Evolutionary conservation across 1,139 yeast species (phyloP).

Genomic region (Pichia sp.): DNA sequence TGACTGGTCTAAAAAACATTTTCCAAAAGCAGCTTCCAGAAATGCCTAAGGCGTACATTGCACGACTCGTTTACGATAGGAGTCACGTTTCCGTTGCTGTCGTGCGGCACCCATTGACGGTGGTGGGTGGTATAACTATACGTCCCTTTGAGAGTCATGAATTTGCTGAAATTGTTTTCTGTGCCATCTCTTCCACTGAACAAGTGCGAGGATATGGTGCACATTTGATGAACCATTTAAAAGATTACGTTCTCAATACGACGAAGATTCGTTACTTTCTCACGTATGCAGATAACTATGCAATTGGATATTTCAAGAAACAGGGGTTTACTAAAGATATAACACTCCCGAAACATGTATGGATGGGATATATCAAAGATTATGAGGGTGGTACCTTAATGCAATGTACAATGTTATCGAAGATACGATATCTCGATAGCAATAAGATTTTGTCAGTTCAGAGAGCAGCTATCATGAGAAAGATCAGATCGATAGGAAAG

Average conservation of each 20-base stretch:
- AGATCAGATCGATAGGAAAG: constrained; percentile 70
- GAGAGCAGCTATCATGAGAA: constrained; percentile 83
- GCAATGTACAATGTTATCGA: constrained; percentile 95
- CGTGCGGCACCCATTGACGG: constrained; percentile 85
- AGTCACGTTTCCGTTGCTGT: constrained; percentile 95
- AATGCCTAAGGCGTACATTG: constrained; percentile 97
- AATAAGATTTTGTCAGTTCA: constrained; percentile 79
- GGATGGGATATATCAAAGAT: constrained; percentile 99
- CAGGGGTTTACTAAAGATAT: constrained; percentile 98
- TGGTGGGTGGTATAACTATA: constrained; percentile 96
- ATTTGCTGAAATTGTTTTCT: constrained; percentile 97
- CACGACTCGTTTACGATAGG: constrained; percentile 88
- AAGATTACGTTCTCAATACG: constrained; percentile 89
- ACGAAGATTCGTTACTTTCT: constrained; percentile 80
- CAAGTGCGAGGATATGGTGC: constrained; percentile 99
- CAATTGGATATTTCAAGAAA: constrained; percentile 95
- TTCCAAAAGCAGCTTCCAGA: constrained; percentile 96
- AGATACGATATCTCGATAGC: constrained; percentile 80
- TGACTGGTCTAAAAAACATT: constrained; percentile 91
- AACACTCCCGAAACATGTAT: constrained; percentile 70
- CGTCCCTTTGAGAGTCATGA: constrained; percentile 85
- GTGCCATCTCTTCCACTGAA: constrained; percentile 96
- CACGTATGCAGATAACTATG: constrained; percentile 97
- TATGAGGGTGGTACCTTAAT: constrained; percentile 98
- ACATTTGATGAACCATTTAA: constrained; percentile 93